Evolutionary conservation across 2,329 filamentous ascomycete genomes (phyloP).

Genomic region (Septoria linicola): DNA sequence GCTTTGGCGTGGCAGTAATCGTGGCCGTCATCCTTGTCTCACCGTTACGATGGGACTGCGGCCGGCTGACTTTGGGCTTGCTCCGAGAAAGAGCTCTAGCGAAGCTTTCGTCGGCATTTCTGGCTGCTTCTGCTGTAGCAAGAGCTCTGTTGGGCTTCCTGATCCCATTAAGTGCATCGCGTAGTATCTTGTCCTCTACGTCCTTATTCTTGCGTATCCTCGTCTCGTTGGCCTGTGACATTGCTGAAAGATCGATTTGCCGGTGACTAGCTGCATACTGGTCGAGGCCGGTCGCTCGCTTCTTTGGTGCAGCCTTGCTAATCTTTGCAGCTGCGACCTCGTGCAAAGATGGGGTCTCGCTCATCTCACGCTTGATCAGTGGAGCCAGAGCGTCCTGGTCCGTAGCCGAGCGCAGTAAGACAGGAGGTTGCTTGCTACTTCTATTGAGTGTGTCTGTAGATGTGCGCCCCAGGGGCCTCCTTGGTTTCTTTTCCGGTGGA

Average conservation of each 20-base stretch:
- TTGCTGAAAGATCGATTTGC: slow-evolving; percentile 56
- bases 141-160: slow-evolving; percentile 73
- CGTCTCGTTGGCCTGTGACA: slow-evolving; percentile 53
- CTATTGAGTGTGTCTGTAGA: slow-evolving; percentile 56
- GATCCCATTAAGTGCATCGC: slow-evolving; percentile 69
- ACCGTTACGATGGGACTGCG: slow-evolving; percentile 31
- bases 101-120: slow-evolving; percentile 63
- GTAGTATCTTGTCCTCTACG: slow-evolving; percentile 62
- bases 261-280: slow-evolving; percentile 40
- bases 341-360: slow-evolving; percentile 57
- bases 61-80: slow-evolving; percentile 11
- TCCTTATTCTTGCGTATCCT: slow-evolving; percentile 64
- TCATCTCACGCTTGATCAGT: slow-evolving; percentile 66
- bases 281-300: slow-evolving; percentile 42
- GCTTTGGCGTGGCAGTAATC: slow-evolving; percentile 47
- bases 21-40: slow-evolving; percentile 36
- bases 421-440: slow-evolving; percentile 58
- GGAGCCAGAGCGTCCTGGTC: slow-evolving; percentile 55
- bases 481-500: slow-evolving; percentile 43
- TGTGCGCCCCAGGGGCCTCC: slow-evolving; percentile 61
- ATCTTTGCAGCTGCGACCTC: slow-evolving; percentile 43
- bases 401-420: slow-evolving; percentile 67
- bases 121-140: slow-evolving; percentile 65
- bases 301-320: slow-evolving; percentile 25
- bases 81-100: slow-evolving; percentile 33